Evolutionary conservation across 164 flowering plant genomes (phyloP), one percentile per base, ranked within the genome.

Genomic region (Vitis labrusca): DNA sequence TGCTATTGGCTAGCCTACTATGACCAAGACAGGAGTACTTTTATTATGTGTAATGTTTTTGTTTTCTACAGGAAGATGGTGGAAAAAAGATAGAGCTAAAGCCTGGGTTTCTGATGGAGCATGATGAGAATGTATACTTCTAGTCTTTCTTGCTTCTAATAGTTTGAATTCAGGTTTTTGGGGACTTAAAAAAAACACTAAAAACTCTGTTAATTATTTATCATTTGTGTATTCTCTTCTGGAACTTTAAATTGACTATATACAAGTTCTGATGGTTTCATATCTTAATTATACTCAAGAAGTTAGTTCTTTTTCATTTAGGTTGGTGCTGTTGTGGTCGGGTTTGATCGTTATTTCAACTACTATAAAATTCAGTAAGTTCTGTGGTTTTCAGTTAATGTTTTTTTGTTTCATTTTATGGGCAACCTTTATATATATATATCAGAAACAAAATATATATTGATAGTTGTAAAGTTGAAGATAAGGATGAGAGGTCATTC

Each of bases 271-370:
- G 13, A 49, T 59, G 29, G 12, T 23, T 56, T 70, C 61, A 69
- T 73, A 30, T 55, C 54, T 30, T 70, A 48, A 54, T 60, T 68
- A 59, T 44, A 52, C 13, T 69, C 15, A 62, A 59, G 32, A 57
- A 66, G 57, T 48, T 73, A 37, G 14, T 73, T 61, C 44, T 15
- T 73, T 67, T 50, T 71, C 58, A 8, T 78, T 19, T 80, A 95
- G 98, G 97, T 95, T 66, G 99, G 99, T 30, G 99, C 99, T 75
- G 99, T 95, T 77, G 97, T 95, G 27, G 98, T 95, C 63, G 98
- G 99, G 74, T 93, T 95, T 81, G 99, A 95, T 80, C 97, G 97
- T 44, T 88, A 91, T 75, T 88, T 93, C 80, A 95, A 95, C 82
- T 95, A 95, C 85, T 91, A 89, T 84, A 95, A 95, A 80, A 64